Percentiles rank a stretch among this genome's conserved stretches.
phyloP scores from a whole-genome alignment of 768 basidiomycete genomes.

The Ramaria rubella region DNA sequence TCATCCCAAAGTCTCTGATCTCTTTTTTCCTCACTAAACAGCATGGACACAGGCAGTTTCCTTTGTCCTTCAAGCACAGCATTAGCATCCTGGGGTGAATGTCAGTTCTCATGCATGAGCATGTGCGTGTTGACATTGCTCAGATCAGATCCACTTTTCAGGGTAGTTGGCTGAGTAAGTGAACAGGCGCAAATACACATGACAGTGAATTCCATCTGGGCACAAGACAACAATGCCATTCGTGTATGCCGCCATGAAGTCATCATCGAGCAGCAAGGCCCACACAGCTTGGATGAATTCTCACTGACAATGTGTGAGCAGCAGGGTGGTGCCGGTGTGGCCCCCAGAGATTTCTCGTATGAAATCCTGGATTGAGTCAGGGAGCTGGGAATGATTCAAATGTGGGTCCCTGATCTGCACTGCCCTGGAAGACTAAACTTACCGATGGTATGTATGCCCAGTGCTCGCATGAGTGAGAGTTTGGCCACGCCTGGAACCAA shows the following conservation, averaged over 20 bases:
- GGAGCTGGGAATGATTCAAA: constrained; percentile 18
- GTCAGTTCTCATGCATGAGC: too few relatives aligned
- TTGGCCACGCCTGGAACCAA: constrained; percentile 27
- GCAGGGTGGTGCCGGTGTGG: background rate
- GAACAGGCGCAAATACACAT: constrained; percentile 22
- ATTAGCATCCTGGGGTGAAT: constrained; percentile 26
- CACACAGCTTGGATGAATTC: constrained; percentile 28
- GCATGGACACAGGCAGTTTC: constrained; percentile 33
- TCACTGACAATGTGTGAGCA: constrained; percentile 17
- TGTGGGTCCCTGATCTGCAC: background rate
- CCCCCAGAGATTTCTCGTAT: constrained; percentile 14
- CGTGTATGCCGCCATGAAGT: constrained; percentile 21
- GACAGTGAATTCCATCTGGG: constrained; percentile 20
- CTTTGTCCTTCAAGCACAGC: constrained; percentile 33
- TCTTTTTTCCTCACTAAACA: constrained; percentile 28
- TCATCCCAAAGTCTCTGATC: constrained; percentile 26
- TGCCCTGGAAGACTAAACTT: constrained; percentile 1
- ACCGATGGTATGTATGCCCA: constrained; percentile 39
- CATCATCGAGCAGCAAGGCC: constrained; percentile 18
- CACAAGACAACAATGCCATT: constrained; percentile 24
- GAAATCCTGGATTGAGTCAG: constrained; percentile 25
- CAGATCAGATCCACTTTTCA: constrained; percentile 31
- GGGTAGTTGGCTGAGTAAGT: constrained; percentile 30
- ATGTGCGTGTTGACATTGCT: too few relatives aligned
- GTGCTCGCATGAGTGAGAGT: constrained; percentile 30